These are phyloP conservation scores for Aspergillus arachidicola DNA, from an alignment of 2,329 filamentous ascomycete species.

Conservation along the genomic window DNA sequence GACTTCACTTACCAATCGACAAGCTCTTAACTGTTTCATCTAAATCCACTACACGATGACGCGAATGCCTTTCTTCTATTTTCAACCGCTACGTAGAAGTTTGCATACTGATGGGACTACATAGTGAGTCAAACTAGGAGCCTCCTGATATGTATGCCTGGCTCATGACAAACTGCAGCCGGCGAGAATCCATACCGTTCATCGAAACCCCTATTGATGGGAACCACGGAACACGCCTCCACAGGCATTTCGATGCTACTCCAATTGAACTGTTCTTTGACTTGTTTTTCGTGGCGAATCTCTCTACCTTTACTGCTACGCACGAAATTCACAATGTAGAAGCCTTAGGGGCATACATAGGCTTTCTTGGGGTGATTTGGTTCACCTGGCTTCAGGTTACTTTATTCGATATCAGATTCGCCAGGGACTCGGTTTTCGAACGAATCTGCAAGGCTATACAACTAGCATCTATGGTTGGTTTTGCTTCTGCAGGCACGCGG, in stretches of 20 bases:
- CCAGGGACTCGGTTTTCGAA: slow-evolving; percentile 66
- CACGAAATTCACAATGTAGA: slow-evolving; percentile 57
- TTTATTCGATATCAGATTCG: slow-evolving; percentile 68
- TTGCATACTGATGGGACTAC: slow-evolving; percentile 14
- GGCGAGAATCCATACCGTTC: slow-evolving; percentile 30
- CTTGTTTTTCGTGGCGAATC: slow-evolving; percentile 65
- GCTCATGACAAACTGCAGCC: slow-evolving; percentile 13
- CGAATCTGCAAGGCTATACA: slow-evolving; percentile 61
- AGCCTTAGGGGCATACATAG: slow-evolving; percentile 50
- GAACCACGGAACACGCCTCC: slow-evolving; percentile 35
- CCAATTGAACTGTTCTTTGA: slow-evolving; percentile 63
- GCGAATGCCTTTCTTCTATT: slow-evolving; percentile 32
- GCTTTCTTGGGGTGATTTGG: slow-evolving; percentile 64
- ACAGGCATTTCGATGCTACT: slow-evolving; percentile 53
- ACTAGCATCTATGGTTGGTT: slow-evolving; percentile 66
- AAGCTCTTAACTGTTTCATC: not conserved
- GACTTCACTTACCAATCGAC: slow-evolving; percentile 1
- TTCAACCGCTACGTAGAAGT: slow-evolving; percentile 27
- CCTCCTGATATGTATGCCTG: not conserved
- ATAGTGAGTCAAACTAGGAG: slow-evolving; percentile 25
- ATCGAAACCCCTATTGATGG: slow-evolving; percentile 39
- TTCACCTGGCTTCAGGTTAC: slow-evolving; percentile 68
- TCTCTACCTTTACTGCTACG: slow-evolving; percentile 62
- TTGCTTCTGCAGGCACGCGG: slow-evolving; percentile 60
- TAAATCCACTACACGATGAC: slow-evolving; percentile 28